These are phyloP conservation scores for Diaporthe helianthi DNA, from an alignment of 2,329 filamentous ascomycete species.

Conservation along the genomic window DNA sequence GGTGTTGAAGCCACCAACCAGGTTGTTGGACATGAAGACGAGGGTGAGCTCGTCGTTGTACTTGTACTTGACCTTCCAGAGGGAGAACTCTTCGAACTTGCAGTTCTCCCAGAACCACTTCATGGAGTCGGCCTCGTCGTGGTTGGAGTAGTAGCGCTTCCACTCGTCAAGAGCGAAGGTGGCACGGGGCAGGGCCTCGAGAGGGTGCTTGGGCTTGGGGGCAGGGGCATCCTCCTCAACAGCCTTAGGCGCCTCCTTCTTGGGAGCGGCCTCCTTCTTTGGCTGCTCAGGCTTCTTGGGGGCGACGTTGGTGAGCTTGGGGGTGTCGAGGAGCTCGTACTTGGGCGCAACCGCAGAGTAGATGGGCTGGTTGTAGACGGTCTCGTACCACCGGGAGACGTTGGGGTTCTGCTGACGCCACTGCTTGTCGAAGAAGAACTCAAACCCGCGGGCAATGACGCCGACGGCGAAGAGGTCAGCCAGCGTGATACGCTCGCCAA, in stretches of 20 bases:
- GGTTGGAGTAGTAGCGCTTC: slow-evolving; percentile 99
- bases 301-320: slow-evolving; percentile 72
- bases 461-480: slow-evolving; percentile 87
- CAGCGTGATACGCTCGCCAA: slow-evolving; percentile 95
- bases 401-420: slow-evolving; percentile 86
- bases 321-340: slow-evolving; percentile 81
- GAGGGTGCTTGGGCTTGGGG: slow-evolving; percentile 96
- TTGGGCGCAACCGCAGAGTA: slow-evolving; percentile 81
- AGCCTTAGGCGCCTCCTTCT: slow-evolving; percentile 50
- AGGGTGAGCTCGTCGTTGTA: slow-evolving; percentile 98
- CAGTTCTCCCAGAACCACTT: slow-evolving; percentile 99
- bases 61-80: slow-evolving; percentile 97
- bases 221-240: slow-evolving; percentile 60
- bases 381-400: slow-evolving; percentile 92
- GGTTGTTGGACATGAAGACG: slow-evolving; percentile 98
- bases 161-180: slow-evolving; percentile 90
- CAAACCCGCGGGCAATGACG: slow-evolving; percentile 85
- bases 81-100: slow-evolving; percentile 92
- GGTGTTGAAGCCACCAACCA: slow-evolving; percentile 97
- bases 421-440: slow-evolving; percentile 91
- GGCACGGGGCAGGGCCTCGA: slow-evolving; percentile 82
- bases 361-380: slow-evolving; percentile 90
- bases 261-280: slow-evolving; percentile 63
- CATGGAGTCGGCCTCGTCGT: slow-evolving; percentile 82
- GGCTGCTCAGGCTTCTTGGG: slow-evolving; percentile 81